Conservation (phyloP, 2,329 filamentous ascomycete species). For the Aspergillus fijiensis region DNA sequence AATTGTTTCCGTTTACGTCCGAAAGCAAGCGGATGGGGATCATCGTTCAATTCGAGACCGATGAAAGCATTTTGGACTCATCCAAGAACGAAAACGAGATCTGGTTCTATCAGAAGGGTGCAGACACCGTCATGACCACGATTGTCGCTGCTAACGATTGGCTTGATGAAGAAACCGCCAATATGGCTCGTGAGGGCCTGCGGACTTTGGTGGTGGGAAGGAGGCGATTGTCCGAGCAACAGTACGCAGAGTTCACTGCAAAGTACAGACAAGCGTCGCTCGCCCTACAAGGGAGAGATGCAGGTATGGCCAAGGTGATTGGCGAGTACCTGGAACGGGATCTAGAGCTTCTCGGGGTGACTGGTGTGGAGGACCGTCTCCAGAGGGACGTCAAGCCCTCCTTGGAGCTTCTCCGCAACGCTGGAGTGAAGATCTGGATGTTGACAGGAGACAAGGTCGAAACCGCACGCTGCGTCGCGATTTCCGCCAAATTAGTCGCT, state of each 20-base stretch:
- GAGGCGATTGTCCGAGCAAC: slow-evolving; percentile 73
- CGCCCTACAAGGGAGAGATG: slow-evolving; percentile 75
- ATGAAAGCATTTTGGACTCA: slow-evolving; percentile 50
- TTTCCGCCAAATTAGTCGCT: slow-evolving; percentile 90
- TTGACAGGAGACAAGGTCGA: slow-evolving; percentile 98
- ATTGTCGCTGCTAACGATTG: slow-evolving; percentile 97
- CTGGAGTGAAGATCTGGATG: slow-evolving; percentile 99
- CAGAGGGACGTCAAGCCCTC: slow-evolving; percentile 95
- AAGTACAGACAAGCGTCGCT: slow-evolving; percentile 78
- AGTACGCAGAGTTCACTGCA: slow-evolving; percentile 76
- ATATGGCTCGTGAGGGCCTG: slow-evolving; percentile 96
- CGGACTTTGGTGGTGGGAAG: slow-evolving; percentile 94
- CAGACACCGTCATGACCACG: slow-evolving; percentile 95
- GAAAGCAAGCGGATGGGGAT: slow-evolving; percentile 99
- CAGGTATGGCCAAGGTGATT: slow-evolving; percentile 76
- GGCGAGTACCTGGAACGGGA: slow-evolving; percentile 80
- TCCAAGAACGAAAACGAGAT: slow-evolving; percentile 69
- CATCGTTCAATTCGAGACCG: slow-evolving; percentile 78
- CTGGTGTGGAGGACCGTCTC: slow-evolving; percentile 94
- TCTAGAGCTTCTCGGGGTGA: slow-evolving; percentile 92
- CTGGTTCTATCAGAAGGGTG: slow-evolving; percentile 98
- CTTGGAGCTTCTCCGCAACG: slow-evolving; percentile 89
- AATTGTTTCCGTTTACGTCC: slow-evolving; percentile 96
- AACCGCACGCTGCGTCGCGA: slow-evolving; percentile 91
- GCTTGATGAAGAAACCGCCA: slow-evolving; percentile 98